Evolutionary conservation across 371 early-diverging fungal genomes (phyloP).

Genomic region (Chytridium lagenaria): DNA sequence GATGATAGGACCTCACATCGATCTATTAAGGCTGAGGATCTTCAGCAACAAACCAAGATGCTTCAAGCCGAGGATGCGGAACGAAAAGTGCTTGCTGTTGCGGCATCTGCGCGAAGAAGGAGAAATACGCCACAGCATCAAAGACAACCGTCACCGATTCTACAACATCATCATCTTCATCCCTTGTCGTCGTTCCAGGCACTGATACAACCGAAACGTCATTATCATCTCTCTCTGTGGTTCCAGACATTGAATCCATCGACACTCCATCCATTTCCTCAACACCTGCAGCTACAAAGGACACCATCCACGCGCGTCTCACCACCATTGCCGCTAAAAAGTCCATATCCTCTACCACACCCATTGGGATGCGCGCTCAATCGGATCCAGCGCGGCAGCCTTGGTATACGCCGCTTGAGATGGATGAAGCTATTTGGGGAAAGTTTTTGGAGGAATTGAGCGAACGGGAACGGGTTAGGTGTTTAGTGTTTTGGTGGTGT

Average conservation of each 20-base stretch:
- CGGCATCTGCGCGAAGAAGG: too few relatives aligned
- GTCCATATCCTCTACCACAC: conserved; percentile 4
- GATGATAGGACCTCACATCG: not conserved
- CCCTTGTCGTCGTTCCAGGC: too few relatives aligned
- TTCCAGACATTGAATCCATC: too few relatives aligned
- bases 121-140: too few relatives aligned
- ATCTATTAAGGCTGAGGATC: not conserved
- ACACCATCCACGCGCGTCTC: not conserved
- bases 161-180: too few relatives aligned
- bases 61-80: not conserved
- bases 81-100: too few relatives aligned
- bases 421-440: not conserved
- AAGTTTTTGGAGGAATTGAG: not conserved
- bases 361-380: not conserved
- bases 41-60: not conserved
- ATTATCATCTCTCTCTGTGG: too few relatives aligned
- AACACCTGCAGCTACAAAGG: too few relatives aligned
- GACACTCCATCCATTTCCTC: too few relatives aligned
- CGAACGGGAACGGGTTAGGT: not conserved
- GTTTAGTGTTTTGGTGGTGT: not conserved
- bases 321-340: not conserved
- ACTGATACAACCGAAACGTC: too few relatives aligned
- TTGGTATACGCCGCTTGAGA: not conserved
- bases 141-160: too few relatives aligned
- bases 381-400: not conserved